These are phyloP conservation scores for Mortierella sp. DNA, from an alignment of 371 early-diverging fungal genomes.

Conservation along the genomic window DNA sequence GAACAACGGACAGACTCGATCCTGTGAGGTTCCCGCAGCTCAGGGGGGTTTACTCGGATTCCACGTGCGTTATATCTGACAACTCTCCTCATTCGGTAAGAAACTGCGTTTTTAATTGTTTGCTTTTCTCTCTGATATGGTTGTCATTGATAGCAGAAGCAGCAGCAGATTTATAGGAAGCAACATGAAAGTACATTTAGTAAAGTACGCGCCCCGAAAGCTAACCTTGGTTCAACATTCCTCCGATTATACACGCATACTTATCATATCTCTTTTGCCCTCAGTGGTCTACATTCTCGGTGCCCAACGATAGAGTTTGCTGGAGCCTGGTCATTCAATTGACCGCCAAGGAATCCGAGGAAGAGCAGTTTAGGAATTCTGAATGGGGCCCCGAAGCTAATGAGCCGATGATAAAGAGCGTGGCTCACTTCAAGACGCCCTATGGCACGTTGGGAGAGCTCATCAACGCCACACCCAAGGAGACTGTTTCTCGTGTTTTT, in stretches of 20 bases:
- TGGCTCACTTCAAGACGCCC: constrained; percentile 21
- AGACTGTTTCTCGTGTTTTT: constrained; percentile 14
- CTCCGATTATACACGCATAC: background rate
- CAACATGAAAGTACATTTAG: background rate
- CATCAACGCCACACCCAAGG: constrained; percentile 19
- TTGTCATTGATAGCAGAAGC: background rate
- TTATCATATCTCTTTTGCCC: background rate
- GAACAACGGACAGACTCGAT: constrained; percentile 24
- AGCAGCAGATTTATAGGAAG: background rate
- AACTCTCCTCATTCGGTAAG: constrained; percentile 17
- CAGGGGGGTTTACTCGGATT: background rate
- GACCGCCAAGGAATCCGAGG: background rate
- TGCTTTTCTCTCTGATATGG: background rate
- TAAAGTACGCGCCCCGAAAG: background rate
- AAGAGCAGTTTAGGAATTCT: constrained; percentile 17
- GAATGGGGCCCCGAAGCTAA: constrained; percentile 24
- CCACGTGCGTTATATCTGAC: constrained; percentile 13
- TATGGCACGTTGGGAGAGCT: constrained; percentile 20
- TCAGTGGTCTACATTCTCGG: constrained; percentile 20
- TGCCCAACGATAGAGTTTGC: constrained; percentile 19
- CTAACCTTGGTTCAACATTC: constrained; percentile 3
- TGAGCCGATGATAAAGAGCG: constrained; percentile 15
- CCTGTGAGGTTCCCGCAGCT: constrained; percentile 20
- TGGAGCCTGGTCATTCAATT: constrained; percentile 25
- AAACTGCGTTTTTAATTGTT: background rate